Percentiles rank a stretch among this genome's conserved stretches.
These are phyloP conservation scores for Acacia crassicarpa DNA, from an alignment of 306 rosid genomes.

Conservation along the genomic window DNA sequence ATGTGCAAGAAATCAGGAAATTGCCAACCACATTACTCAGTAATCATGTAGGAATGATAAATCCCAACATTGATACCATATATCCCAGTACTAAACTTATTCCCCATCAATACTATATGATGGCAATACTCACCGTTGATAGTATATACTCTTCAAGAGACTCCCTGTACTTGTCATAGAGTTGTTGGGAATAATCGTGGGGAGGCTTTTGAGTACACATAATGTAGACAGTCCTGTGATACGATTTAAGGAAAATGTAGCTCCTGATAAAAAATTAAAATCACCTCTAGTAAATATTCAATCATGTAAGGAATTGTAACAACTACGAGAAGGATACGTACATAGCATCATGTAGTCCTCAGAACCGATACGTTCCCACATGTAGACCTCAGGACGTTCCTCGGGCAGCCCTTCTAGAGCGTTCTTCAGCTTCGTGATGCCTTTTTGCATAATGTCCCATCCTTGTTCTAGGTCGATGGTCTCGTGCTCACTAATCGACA, in stretches of 20 bases:
- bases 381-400: neutral
- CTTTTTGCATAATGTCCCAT: constrained; percentile 40
- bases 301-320: neutral
- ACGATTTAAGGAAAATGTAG: constrained; percentile 23
- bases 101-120: constrained; percentile 2
- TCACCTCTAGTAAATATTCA: neutral
- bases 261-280: neutral
- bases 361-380: neutral
- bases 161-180: constrained; percentile 47
- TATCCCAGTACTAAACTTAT: neutral
- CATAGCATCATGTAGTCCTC: constrained; percentile 37
- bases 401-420: constrained; percentile 41
- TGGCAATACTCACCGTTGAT: constrained; percentile 42
- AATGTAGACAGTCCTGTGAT: constrained; percentile 43
- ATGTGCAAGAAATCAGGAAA: neutral
- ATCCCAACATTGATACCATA: neutral
- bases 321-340: constrained; percentile 22
- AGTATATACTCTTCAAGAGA: constrained; percentile 40
- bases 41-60: neutral
- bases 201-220: constrained; percentile 58
- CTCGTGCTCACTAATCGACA: constrained; percentile 27
- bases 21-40: neutral
- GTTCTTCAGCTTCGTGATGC: constrained; percentile 38
- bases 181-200: constrained; percentile 48
- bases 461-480: constrained; percentile 33